phyloP scores from a whole-genome alignment of 768 basidiomycete genomes.

The Tubosaeta brunneosetosa region DNA sequence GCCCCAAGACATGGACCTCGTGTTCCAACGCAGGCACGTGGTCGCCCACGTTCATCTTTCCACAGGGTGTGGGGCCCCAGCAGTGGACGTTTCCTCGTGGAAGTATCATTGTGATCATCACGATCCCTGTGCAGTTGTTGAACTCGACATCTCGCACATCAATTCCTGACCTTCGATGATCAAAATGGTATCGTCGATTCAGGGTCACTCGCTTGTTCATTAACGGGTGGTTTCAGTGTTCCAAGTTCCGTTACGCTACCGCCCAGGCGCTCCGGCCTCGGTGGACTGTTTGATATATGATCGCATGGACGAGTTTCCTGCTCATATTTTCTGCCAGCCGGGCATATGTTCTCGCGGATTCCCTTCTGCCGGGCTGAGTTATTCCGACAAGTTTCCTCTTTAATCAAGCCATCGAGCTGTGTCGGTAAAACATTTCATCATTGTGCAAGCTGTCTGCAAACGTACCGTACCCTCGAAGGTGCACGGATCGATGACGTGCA shows the following conservation, averaged over 20 bases:
- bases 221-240: neutral
- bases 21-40: neutral
- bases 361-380: neutral
- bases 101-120: neutral
- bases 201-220: neutral
- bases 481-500: neutral
- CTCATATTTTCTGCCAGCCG: neutral
- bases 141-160: neutral
- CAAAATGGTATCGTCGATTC: neutral
- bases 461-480: neutral
- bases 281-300: constrained; percentile 3
- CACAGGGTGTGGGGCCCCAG: neutral
- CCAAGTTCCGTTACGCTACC: neutral
- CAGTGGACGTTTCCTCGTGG: neutral
- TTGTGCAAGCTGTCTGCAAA: neutral
- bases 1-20: neutral
- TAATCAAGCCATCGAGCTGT: neutral
- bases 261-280: neutral
- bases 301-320: neutral
- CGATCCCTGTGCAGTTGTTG: neutral
- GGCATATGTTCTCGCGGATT: neutral
- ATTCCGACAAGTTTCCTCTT: neutral
- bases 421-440: neutral
- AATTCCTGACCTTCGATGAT: neutral
- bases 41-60: neutral